A percentile compares a stretch with the other conserved stretches of the same genome.
These are phyloP conservation scores for Talaromyces verruculosus DNA, from an alignment of 2,329 filamentous ascomycete species.

Conservation along the genomic window DNA sequence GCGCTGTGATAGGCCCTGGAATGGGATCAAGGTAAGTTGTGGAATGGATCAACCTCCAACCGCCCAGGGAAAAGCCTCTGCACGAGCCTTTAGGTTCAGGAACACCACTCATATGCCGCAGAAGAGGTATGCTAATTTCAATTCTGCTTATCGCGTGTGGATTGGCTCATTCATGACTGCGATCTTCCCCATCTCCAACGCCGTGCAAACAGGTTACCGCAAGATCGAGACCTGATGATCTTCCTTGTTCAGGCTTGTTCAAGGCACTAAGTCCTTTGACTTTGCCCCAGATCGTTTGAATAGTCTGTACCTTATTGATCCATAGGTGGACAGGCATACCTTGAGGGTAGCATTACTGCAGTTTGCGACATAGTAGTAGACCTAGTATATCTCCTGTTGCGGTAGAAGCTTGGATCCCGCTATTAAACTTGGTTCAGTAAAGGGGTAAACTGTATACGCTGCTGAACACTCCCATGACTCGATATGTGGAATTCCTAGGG, in stretches of 20 bases:
- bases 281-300: not conserved
- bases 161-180: conserved; percentile 5
- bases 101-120: conserved; percentile 15
- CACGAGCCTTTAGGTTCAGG: conserved; percentile 18
- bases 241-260: not conserved
- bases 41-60: conserved; percentile 31
- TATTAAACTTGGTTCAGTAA: not conserved
- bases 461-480: not conserved
- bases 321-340: not conserved
- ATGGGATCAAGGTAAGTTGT: conserved; percentile 19
- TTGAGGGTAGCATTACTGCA: not conserved
- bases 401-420: not conserved
- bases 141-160: conserved; percentile 5
- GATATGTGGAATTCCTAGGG: not conserved
- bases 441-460: not conserved
- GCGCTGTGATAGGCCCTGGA: conserved; percentile 15
- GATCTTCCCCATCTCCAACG: conserved; percentile 1
- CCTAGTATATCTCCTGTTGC: not conserved
- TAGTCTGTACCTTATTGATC: conserved; percentile 1
- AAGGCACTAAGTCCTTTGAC: not conserved
- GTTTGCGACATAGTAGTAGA: not conserved
- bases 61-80: not conserved
- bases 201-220: not conserved
- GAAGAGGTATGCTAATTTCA: conserved; percentile 19
- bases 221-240: conserved; percentile 16